A percentile compares a stretch with the other conserved stretches of the same genome.
phyloP scores from a whole-genome alignment of 768 basidiomycete genomes.

The Termitomyces sp. region DNA sequence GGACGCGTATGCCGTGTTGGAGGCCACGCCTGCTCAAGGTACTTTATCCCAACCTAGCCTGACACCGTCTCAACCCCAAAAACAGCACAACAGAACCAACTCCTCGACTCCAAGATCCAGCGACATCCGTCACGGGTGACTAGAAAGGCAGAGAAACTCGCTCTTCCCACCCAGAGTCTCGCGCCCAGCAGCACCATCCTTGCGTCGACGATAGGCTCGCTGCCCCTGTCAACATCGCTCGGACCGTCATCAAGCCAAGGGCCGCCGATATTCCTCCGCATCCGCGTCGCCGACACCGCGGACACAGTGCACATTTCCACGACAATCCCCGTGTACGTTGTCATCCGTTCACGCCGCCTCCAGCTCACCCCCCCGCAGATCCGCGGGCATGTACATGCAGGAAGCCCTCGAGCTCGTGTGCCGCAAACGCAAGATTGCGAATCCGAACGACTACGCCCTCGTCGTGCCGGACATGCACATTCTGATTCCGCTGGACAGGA shows the following conservation, averaged over 20 bases:
- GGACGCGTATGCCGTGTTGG: constrained; percentile 83
- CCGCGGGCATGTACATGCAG: constrained; percentile 95
- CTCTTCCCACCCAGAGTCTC: constrained; percentile 34
- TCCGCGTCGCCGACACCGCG: constrained; percentile 73
- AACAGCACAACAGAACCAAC: constrained; percentile 67
- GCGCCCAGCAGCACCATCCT: constrained; percentile 41
- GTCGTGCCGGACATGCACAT: constrained; percentile 65
- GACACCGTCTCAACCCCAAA: constrained; percentile 11
- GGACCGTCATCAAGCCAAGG: constrained; percentile 70
- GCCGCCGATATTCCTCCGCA: constrained; percentile 77
- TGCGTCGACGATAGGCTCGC: constrained; percentile 37
- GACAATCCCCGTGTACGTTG: constrained; percentile 82
- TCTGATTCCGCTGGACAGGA: constrained; percentile 86
- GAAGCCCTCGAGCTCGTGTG: constrained; percentile 88
- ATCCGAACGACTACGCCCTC: constrained; percentile 80
- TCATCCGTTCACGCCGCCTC: too few species aligned
- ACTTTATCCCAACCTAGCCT: constrained; percentile 12
- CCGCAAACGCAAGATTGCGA: constrained; percentile 55
- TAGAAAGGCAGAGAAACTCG: constrained; percentile 49
- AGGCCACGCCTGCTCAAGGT: constrained; percentile 70
- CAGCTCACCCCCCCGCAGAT: constrained; percentile 30
- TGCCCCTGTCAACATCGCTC: constrained; percentile 57
- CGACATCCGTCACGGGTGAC: constrained; percentile 73
- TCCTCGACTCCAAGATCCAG: constrained; percentile 74
- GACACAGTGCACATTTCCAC: constrained; percentile 85